These are phyloP conservation scores for Rhodomyrtus psidioides DNA, from an alignment of 441 rosid species.

Conservation along the genomic window DNA sequence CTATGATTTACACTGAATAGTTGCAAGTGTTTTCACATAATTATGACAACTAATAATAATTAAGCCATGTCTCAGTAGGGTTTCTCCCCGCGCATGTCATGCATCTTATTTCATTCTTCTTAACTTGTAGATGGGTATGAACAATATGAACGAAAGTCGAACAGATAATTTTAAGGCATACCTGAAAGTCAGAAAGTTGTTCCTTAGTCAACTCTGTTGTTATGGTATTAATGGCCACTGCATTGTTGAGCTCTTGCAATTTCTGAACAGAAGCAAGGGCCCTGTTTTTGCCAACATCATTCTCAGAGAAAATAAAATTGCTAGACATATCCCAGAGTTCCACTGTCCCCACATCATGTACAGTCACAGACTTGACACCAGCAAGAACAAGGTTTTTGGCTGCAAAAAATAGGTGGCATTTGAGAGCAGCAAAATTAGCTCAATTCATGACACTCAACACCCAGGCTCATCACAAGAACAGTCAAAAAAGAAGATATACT, in stretches of 20 bases:
- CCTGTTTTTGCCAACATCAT: conserved; percentile 78
- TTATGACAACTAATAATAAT: background rate
- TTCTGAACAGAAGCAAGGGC: conserved; percentile 85
- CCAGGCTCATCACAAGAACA: background rate
- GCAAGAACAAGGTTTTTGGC: conserved; percentile 88
- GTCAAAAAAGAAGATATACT: background rate
- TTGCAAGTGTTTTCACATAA: background rate
- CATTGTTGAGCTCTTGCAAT: conserved; percentile 84
- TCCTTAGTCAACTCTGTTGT: conserved; percentile 62
- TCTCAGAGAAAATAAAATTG: conserved; percentile 68
- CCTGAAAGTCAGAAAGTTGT: conserved; percentile 70
- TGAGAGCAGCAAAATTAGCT: background rate
- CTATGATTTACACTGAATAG: background rate
- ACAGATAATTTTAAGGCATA: background rate
- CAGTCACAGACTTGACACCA: conserved; percentile 86
- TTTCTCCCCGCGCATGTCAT: background rate
- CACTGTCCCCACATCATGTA: conserved; percentile 71
- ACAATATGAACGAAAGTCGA: background rate
- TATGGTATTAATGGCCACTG: conserved; percentile 58
- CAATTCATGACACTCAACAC: background rate
- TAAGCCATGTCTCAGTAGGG: background rate
- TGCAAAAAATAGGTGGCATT: conserved; percentile 17
- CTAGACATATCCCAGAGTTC: conserved; percentile 87
- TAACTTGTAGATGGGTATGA: background rate
- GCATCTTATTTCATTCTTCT: background rate